These are phyloP conservation scores for Fusarium sulawesiense DNA, from an alignment of 2,329 filamentous ascomycete species.

Conservation along the genomic window DNA sequence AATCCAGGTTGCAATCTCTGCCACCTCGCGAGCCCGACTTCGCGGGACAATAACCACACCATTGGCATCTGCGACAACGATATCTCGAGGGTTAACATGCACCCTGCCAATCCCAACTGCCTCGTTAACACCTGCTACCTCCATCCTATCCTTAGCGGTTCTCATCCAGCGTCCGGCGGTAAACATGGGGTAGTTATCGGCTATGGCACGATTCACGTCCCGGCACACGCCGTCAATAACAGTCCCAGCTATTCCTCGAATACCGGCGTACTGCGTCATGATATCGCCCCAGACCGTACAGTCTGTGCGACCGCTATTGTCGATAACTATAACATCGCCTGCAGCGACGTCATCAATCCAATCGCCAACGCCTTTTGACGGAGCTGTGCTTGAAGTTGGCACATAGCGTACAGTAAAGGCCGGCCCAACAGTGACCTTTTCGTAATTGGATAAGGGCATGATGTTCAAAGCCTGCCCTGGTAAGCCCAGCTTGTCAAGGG, in stretches of 20 bases:
- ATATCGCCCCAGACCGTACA: conserved; percentile 53
- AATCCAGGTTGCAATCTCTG: neutral
- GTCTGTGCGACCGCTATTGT: conserved; percentile 50
- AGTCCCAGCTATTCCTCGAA: conserved; percentile 22
- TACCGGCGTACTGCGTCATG: conserved; percentile 51
- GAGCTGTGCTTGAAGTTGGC: neutral
- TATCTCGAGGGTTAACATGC: conserved; percentile 1
- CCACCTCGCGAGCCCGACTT: neutral
- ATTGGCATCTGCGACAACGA: conserved; percentile 6
- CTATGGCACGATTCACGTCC: conserved; percentile 4
- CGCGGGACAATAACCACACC: conserved; percentile 6
- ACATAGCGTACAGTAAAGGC: conserved; percentile 9
- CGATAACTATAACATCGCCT: conserved; percentile 49
- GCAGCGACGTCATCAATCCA: conserved; percentile 6
- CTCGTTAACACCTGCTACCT: neutral
- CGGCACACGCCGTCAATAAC: conserved; percentile 10
- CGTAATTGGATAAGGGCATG: conserved; percentile 7
- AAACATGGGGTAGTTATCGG: conserved; percentile 3
- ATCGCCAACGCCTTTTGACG: neutral
- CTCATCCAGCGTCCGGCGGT: conserved; percentile 7
- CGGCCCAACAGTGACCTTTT: neutral
- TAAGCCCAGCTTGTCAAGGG: conserved; percentile 6
- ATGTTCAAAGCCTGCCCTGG: neutral
- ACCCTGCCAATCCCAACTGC: neutral
- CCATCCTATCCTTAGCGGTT: neutral